These are phyloP conservation scores for Raphanus sativus DNA, from an alignment of 345 rosid genomes.

Conservation along the genomic window DNA sequence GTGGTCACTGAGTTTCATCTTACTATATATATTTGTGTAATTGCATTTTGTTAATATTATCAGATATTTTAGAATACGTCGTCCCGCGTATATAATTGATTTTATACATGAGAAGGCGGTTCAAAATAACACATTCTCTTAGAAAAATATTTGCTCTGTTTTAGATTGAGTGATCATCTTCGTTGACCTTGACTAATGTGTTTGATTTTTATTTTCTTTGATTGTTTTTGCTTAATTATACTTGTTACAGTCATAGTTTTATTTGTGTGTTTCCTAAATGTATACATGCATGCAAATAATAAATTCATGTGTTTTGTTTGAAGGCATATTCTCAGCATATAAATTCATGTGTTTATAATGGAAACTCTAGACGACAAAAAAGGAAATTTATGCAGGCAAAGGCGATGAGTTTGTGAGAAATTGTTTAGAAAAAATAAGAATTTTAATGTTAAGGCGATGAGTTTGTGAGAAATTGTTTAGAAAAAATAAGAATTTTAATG, in stretches of 20 bases:
- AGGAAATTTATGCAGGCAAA: not conserved
- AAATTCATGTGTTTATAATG: too few species aligned
- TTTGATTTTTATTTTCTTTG: not conserved
- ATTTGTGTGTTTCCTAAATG: not conserved
- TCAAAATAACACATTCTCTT: not conserved
- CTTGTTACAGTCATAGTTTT: not conserved
- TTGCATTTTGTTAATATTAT: not conserved
- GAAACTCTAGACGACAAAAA: not conserved
- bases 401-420: not conserved
- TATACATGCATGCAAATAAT: not conserved
- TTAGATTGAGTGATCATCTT: slow-evolving; percentile 1
- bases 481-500: too few species aligned
- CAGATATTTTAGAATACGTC: not conserved
- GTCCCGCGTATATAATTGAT: not conserved
- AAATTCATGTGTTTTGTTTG: too few species aligned
- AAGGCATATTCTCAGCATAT: too few species aligned
- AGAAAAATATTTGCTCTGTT: not conserved
- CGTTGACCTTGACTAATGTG: not conserved
- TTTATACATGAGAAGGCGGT: not conserved
- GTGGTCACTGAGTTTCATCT: not conserved
- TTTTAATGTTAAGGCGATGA: too few species aligned
- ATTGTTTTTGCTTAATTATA: not conserved
- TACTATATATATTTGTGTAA: not conserved
- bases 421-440: not conserved
- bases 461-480: too few species aligned